These are phyloP conservation scores for Candida qinlingensis DNA, from an alignment of 805 yeast genomes.

Conservation along the genomic window DNA sequence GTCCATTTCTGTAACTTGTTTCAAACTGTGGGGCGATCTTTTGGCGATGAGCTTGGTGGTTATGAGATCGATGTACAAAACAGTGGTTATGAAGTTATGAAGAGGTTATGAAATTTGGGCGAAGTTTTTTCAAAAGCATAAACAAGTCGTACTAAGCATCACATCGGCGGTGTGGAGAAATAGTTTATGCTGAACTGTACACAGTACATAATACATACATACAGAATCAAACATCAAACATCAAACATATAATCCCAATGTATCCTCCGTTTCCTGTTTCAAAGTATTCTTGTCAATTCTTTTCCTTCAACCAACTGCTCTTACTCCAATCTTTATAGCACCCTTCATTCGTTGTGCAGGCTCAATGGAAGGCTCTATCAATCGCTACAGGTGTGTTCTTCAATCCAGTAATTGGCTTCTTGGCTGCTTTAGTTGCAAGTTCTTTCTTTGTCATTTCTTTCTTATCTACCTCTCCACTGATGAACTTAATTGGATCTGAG, in stretches of 20 bases:
- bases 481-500: slow-evolving; percentile 9
- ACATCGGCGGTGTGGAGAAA: not conserved
- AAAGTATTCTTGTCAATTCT: not conserved
- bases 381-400: slow-evolving; percentile 5
- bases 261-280: not conserved
- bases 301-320: not conserved
- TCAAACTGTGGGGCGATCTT: too few species aligned
- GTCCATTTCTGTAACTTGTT: slow-evolving; percentile 7
- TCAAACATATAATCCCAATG: not conserved
- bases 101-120: slow-evolving; percentile 1
- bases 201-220: not conserved
- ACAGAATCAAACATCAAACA: not conserved
- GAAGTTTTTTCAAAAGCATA: not conserved
- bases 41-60: not conserved
- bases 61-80: not conserved
- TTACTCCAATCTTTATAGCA: not conserved
- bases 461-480: slow-evolving; percentile 2
- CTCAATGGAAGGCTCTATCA: not conserved
- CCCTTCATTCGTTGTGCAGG: slow-evolving; percentile 6
- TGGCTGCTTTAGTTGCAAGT: not conserved
- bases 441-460: slow-evolving; percentile 6
- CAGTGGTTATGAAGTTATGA: not conserved
- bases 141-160: not conserved
- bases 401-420: not conserved
- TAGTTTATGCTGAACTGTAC: not conserved